phyloP scores from a whole-genome alignment of 805 yeast genomes.

The Pichia pseudocactophila region DNA sequence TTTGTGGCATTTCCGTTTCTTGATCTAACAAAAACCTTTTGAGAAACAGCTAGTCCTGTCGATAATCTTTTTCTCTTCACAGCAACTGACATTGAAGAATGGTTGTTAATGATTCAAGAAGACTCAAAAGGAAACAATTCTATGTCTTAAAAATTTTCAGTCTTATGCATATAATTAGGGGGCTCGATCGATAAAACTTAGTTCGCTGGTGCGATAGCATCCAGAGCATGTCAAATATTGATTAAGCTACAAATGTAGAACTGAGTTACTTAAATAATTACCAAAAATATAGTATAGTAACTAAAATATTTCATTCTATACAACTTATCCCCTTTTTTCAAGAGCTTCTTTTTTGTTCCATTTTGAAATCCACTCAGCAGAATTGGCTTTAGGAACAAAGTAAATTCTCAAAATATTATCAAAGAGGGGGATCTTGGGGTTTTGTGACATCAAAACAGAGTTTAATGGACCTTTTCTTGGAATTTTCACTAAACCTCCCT shows the following conservation, averaged over 20 bases:
- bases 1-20: slow-evolving; percentile 85
- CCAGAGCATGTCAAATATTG: no score
- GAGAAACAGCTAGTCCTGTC: slow-evolving; percentile 57
- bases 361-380: slow-evolving; percentile 51
- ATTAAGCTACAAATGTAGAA: no score
- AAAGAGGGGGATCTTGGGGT: slow-evolving; percentile 65
- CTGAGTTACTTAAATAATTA: no score
- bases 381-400: slow-evolving; percentile 66
- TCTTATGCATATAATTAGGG: no score
- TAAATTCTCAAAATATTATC: slow-evolving; percentile 66
- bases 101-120: no score
- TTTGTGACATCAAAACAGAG: slow-evolving; percentile 51
- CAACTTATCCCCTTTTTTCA: slow-evolving; percentile 32
- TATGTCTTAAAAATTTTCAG: neutral
- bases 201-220: no score
- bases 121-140: no score
- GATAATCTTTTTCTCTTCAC: slow-evolving; percentile 35
- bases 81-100: slow-evolving; percentile 1
- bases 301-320: no score
- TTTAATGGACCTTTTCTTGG: slow-evolving; percentile 68
- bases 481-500: slow-evolving; percentile 79
- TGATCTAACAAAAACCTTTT: slow-evolving; percentile 86
- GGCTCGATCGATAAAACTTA: no score
- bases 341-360: slow-evolving; percentile 61
- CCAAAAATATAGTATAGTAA: no score